Percentiles rank a stretch among this genome's conserved stretches.
These are phyloP conservation scores for Microbotryum silenes-acaulis DNA, from an alignment of 1,284 basidiomycete species.

Conservation along the genomic window DNA sequence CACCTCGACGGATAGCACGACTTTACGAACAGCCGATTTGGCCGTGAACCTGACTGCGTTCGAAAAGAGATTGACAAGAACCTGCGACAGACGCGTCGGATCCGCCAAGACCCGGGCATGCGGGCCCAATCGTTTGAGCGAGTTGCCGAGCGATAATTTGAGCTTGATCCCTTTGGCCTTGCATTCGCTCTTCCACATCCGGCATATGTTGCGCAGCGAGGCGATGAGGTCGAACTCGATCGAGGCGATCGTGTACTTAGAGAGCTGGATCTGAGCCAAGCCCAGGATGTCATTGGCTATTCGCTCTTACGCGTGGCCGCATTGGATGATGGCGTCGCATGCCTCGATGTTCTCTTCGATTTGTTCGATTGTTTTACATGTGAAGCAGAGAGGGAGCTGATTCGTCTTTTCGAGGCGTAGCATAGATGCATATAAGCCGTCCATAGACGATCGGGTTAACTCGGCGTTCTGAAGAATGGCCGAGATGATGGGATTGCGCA, in stretches of 20 bases:
- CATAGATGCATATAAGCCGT: slow-evolving; percentile 1
- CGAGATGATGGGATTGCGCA: slow-evolving; percentile 20
- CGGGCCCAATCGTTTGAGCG: slow-evolving; percentile 19
- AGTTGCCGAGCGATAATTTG: slow-evolving; percentile 20
- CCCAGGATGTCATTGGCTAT: slow-evolving; percentile 30
- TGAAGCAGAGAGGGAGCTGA: slow-evolving; percentile 9
- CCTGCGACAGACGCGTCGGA: slow-evolving; percentile 9
- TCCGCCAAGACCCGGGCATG: slow-evolving; percentile 22
- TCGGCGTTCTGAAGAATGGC: slow-evolving; percentile 25
- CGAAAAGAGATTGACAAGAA: slow-evolving; percentile 18
- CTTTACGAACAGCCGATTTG: slow-evolving; percentile 11
- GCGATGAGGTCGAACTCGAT: slow-evolving; percentile 19
- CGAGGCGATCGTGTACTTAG: slow-evolving; percentile 20
- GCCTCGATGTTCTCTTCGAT: slow-evolving; percentile 27
- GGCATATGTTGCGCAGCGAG: slow-evolving; percentile 15
- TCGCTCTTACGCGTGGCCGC: slow-evolving; percentile 21
- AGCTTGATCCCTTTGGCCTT: slow-evolving; percentile 16
- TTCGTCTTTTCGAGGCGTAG: background rate
- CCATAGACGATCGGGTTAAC: slow-evolving; percentile 20
- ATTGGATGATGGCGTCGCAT: slow-evolving; percentile 24
- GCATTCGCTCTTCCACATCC: slow-evolving; percentile 27
- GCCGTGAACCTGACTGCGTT: slow-evolving; percentile 29
- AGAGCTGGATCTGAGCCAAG: slow-evolving; percentile 27
- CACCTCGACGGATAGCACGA: slow-evolving; percentile 24
- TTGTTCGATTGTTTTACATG: slow-evolving; percentile 5